Evolutionary conservation across 768 basidiomycete genomes (phyloP).

Genomic region (Suillus weaverae): DNA sequence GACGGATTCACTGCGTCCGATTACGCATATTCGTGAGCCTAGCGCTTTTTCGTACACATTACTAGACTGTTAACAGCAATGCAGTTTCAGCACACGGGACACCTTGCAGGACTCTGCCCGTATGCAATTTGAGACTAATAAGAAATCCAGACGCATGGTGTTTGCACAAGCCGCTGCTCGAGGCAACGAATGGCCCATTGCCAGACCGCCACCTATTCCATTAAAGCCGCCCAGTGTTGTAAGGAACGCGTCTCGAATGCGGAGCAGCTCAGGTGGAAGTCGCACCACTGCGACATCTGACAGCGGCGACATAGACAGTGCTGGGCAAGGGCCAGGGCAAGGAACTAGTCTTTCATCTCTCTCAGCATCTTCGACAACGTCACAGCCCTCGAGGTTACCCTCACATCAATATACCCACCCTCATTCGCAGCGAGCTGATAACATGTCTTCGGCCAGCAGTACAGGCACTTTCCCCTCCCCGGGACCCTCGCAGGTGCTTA

Average conservation of each 20-base stretch:
- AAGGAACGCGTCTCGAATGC: constrained; percentile 53
- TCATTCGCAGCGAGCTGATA: constrained; percentile 39
- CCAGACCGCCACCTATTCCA: constrained; percentile 47
- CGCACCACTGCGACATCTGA: constrained; percentile 76
- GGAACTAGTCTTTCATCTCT: constrained; percentile 52
- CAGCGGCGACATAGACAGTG: constrained; percentile 61
- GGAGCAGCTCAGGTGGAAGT: constrained; percentile 81
- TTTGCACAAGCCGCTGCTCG: constrained; percentile 72
- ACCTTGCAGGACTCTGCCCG: constrained; percentile 82
- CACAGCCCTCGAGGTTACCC: constrained; percentile 46
- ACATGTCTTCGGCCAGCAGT: constrained; percentile 32
- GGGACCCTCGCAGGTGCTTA: constrained; percentile 34
- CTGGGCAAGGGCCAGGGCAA: constrained; percentile 39
- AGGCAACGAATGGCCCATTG: constrained; percentile 56
- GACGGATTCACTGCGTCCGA: constrained; percentile 91
- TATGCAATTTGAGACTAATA: constrained; percentile 75
- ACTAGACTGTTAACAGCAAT: constrained; percentile 8
- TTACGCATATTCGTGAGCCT: constrained; percentile 66
- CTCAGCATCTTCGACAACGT: constrained; percentile 61
- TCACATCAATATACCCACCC: constrained; percentile 39
- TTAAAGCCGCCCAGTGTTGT: constrained; percentile 40
- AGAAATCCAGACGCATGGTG: constrained; percentile 67
- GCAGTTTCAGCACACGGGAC: constrained; percentile 71
- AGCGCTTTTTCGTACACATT: neutral
- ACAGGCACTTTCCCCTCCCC: constrained; percentile 38